Conservation (phyloP, 768 basidiomycete genomes). For the Psilocybe azurescens region DNA sequence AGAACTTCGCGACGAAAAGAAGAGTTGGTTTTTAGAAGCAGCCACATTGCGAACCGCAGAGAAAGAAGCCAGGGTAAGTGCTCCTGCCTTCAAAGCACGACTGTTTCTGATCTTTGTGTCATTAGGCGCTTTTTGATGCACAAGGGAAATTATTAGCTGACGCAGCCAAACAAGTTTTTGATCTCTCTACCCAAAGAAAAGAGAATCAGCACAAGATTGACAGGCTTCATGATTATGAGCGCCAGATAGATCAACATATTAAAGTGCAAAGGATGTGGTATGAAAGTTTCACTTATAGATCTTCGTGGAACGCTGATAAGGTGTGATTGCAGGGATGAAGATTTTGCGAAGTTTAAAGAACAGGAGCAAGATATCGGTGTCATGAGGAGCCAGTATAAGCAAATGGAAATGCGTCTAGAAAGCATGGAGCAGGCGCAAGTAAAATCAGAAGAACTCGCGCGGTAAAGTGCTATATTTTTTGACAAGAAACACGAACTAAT, state of each 20-base stretch:
- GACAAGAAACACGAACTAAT: neutral
- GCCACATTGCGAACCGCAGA: constrained; percentile 70
- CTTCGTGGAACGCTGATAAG: neutral
- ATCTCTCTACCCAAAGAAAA: constrained; percentile 75
- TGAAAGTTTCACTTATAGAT: constrained; percentile 22
- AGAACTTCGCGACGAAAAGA: constrained; percentile 80
- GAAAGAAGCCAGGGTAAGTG: constrained; percentile 67
- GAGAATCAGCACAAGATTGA: constrained; percentile 84
- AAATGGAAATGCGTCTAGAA: constrained; percentile 69
- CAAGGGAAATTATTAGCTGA: constrained; percentile 73
- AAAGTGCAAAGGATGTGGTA: constrained; percentile 83
- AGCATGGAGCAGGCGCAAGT: constrained; percentile 58
- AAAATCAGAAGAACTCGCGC: constrained; percentile 60
- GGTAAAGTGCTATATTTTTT: constrained; percentile 44
- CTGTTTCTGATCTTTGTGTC: constrained; percentile 1
- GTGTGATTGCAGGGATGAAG: constrained; percentile 61
- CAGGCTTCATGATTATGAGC: constrained; percentile 83
- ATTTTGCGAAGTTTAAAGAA: constrained; percentile 73
- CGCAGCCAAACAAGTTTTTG: constrained; percentile 72
- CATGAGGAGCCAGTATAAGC: constrained; percentile 62
- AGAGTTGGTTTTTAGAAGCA: constrained; percentile 74
- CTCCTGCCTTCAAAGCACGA: neutral
- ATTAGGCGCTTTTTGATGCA: constrained; percentile 67
- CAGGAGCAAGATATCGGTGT: constrained; percentile 61
- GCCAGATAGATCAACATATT: constrained; percentile 82